These are phyloP conservation scores for Nissolia schottii DNA, from an alignment of 306 rosid species.

Conservation along the genomic window DNA sequence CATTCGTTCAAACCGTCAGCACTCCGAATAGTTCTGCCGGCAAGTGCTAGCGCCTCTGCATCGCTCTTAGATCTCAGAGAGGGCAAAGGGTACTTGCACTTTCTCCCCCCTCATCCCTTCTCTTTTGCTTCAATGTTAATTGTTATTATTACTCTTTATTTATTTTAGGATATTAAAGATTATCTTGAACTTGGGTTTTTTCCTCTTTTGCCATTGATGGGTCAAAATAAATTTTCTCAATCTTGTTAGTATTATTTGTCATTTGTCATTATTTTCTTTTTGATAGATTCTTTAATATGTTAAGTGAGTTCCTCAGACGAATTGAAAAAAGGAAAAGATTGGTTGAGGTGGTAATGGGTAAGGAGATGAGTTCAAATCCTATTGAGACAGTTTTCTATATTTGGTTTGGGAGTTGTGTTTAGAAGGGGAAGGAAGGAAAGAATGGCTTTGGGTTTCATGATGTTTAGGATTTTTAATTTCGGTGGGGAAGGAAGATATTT, in stretches of 20 bases:
- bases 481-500: too few relatives aligned
- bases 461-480: too few relatives aligned
- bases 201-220: background rate
- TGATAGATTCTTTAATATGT: background rate
- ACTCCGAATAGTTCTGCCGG: constrained; percentile 34
- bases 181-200: background rate
- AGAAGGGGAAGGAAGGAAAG: too few relatives aligned
- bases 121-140: background rate
- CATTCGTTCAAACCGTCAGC: constrained; percentile 21
- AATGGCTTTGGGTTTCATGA: too few relatives aligned
- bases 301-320: too few relatives aligned
- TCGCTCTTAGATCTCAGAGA: constrained; percentile 36
- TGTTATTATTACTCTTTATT: background rate
- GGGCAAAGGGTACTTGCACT: constrained; percentile 54
- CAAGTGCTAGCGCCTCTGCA: constrained; percentile 19
- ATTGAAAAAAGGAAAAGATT: too few relatives aligned
- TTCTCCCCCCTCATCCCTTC: background rate
- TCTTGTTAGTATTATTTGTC: background rate
- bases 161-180: background rate
- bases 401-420: too few relatives aligned
- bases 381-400: too few relatives aligned
- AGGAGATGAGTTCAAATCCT: too few relatives aligned
- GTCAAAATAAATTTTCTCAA: background rate
- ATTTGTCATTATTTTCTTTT: too few relatives aligned
- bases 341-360: too few relatives aligned